Conservation (phyloP, 2,329 filamentous ascomycete species). For the Lasiodiplodia hormozganensis region DNA sequence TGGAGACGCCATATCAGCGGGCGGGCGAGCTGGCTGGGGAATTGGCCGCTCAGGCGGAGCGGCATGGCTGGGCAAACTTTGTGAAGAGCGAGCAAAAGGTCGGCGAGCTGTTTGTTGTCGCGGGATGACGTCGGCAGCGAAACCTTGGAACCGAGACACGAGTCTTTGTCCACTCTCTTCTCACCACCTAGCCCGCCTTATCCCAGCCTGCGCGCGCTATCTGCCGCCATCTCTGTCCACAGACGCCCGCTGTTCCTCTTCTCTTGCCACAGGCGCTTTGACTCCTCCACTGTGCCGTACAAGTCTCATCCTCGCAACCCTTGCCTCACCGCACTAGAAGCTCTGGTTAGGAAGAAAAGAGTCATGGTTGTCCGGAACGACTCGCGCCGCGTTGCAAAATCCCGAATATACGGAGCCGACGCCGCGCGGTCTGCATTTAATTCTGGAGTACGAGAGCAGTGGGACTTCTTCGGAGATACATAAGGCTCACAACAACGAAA, state of each 20-base stretch:
- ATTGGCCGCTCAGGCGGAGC: neutral
- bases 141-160: neutral
- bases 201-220: neutral
- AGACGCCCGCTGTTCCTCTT: neutral
- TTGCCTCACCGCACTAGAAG: neutral
- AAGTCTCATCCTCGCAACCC: neutral
- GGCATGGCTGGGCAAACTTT: neutral
- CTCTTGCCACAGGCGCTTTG: neutral
- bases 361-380: neutral
- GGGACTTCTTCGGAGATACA: neutral
- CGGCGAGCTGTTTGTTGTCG: neutral
- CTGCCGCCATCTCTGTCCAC: neutral
- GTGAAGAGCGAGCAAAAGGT: neutral
- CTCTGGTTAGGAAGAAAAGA: neutral
- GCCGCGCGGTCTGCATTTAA: neutral
- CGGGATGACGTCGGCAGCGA: neutral
- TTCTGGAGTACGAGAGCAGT: neutral
- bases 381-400: neutral
- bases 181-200: neutral
- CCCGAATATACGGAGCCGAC: neutral
- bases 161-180: neutral
- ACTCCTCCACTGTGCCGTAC: neutral
- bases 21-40: neutral
- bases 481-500: neutral
- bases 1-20: constrained; percentile 6